These are phyloP conservation scores for Besnoitia besnoiti DNA, from an alignment of 169 alveolate genomes.

Conservation along the genomic window DNA sequence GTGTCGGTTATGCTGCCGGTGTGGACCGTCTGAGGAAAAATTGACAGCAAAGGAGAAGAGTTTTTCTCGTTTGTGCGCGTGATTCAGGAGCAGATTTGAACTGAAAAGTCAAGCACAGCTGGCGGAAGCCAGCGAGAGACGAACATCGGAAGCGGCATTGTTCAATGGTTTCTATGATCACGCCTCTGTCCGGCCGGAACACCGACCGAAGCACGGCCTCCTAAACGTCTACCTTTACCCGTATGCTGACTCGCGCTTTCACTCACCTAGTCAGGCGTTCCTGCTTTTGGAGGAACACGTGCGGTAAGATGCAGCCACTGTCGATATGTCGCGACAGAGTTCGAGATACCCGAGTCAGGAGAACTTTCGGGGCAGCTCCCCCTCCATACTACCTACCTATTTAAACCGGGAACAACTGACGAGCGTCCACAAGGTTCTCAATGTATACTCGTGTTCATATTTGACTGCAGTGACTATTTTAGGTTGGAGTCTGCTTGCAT, in stretches of 20 bases:
- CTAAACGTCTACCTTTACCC: constrained; percentile 47
- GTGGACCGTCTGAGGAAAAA: too few relatives aligned
- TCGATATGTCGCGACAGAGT: neutral
- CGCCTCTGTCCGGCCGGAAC: constrained; percentile 64
- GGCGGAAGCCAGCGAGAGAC: constrained; percentile 11
- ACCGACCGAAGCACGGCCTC: constrained; percentile 51
- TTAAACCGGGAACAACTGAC: neutral
- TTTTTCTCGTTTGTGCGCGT: too few relatives aligned
- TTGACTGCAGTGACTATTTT: too few relatives aligned
- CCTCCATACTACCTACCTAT: neutral
- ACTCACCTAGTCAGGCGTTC: constrained; percentile 45
- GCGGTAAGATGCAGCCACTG: constrained; percentile 18
- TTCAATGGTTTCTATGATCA: constrained; percentile 54
- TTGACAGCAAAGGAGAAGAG: too few relatives aligned
- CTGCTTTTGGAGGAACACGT: constrained; percentile 60
- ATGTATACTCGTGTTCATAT: too few relatives aligned
- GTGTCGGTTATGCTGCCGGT: too few relatives aligned
- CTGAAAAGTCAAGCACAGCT: constrained; percentile 1
- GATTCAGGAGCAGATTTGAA: neutral
- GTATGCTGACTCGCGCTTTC: constrained; percentile 43
- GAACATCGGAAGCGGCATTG: neutral
- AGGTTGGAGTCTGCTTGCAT: too few relatives aligned
- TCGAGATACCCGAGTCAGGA: too few relatives aligned
- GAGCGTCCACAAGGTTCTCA: too few relatives aligned
- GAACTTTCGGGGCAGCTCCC: too few relatives aligned